phyloP scores from a whole-genome alignment of 306 rosid species.

The Neltuma alba region DNA sequence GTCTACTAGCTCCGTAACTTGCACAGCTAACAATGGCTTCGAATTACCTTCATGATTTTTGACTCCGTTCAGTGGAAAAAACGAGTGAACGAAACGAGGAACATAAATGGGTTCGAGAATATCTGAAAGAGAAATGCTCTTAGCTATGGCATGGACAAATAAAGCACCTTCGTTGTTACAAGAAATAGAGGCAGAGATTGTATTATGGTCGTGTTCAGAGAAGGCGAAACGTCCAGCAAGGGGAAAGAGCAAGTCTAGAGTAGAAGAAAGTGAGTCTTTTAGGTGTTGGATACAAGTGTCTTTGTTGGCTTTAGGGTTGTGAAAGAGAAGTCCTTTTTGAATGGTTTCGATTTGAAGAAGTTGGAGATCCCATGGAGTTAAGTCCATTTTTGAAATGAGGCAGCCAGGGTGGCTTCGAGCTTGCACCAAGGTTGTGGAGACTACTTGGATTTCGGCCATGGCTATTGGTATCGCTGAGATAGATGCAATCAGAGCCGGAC shows the following conservation, averaged over 20 bases:
- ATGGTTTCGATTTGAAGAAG: slow-evolving; percentile 24
- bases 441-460: background rate
- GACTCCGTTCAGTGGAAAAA: slow-evolving; percentile 26
- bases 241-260: slow-evolving; percentile 36
- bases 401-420: background rate
- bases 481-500: no score
- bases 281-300: slow-evolving; percentile 5
- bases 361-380: slow-evolving; percentile 55
- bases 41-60: slow-evolving; percentile 3
- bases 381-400: background rate
- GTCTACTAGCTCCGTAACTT: slow-evolving; percentile 40
- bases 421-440: slow-evolving; percentile 13
- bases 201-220: background rate
- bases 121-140: slow-evolving; percentile 6
- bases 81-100: slow-evolving; percentile 31
- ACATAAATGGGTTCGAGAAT: slow-evolving; percentile 15
- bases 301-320: background rate
- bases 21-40: slow-evolving; percentile 35
- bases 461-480: background rate
- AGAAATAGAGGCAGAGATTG: slow-evolving; percentile 11
- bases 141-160: slow-evolving; percentile 37
- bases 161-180: slow-evolving; percentile 39
- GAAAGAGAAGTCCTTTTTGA: slow-evolving; percentile 50
- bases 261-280: slow-evolving; percentile 36
- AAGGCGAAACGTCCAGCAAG: slow-evolving; percentile 37